Evolutionary conservation across 129 eudicot genomes (phyloP).

Genomic region (Smallanthus sonchifolius): DNA sequence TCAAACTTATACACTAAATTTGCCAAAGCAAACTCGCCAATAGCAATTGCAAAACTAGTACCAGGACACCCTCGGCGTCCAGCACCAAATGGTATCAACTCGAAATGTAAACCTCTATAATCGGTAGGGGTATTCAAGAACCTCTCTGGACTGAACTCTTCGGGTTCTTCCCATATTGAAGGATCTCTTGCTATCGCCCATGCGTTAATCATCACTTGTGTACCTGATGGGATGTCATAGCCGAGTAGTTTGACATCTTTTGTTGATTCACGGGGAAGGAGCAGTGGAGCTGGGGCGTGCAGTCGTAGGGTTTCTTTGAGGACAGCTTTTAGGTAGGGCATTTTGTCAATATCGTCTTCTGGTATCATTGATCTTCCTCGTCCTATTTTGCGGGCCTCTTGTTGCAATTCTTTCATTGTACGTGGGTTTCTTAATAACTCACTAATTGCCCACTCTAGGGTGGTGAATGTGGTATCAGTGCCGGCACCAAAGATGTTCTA

Average conservation of each 20-base stretch:
- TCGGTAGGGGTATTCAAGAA: constrained; percentile 39
- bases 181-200: no score
- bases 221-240: no score
- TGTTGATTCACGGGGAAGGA: no score
- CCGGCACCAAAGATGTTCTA: constrained; percentile 14
- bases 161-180: no score
- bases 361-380: constrained; percentile 28
- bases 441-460: constrained; percentile 49
- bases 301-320: no score
- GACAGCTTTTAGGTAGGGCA: constrained; percentile 32
- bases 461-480: constrained; percentile 47
- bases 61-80: constrained; percentile 79
- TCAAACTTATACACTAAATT: constrained; percentile 31
- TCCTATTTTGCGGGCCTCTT: constrained; percentile 40
- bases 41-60: constrained; percentile 30
- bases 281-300: no score
- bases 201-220: no score
- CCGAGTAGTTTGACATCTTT: no score
- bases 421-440: constrained; percentile 51
- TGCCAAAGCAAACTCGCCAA: constrained; percentile 37
- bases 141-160: constrained; percentile 43
- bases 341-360: constrained; percentile 43
- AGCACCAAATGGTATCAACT: constrained; percentile 76
- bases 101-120: constrained; percentile 46
- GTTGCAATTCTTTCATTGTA: constrained; percentile 36